Evolutionary conservation across 257 asterid species (phyloP).

Genomic region (Rauvolfia tetraphylla): DNA sequence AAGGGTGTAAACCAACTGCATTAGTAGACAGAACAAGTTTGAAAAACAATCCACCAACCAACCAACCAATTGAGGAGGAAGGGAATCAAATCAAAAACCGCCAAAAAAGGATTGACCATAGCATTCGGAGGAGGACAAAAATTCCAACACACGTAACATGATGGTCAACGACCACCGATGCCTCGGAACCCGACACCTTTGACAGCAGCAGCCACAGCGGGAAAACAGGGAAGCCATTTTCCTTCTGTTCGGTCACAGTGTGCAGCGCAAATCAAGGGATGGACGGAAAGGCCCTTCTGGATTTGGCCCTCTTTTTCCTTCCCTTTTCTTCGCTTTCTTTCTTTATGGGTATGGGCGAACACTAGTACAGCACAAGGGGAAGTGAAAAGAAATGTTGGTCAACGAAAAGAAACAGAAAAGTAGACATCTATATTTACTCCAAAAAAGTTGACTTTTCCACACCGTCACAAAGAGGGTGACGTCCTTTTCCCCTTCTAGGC

Average conservation of each 20-base stretch:
- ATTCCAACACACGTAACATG: neutral
- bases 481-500: no score
- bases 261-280: slow-evolving; percentile 6
- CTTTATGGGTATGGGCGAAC: neutral
- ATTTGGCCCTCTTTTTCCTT: neutral
- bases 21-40: no score
- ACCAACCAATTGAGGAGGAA: no score
- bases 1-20: no score
- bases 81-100: no score
- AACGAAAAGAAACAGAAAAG: neutral
- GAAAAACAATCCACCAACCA: no score
- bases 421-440: neutral
- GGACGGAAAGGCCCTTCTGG: no score
- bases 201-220: neutral
- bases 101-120: neutral
- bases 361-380: no score
- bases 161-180: neutral
- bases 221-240: neutral
- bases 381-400: neutral
- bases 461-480: no score
- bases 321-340: neutral
- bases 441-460: neutral
- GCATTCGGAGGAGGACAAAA: neutral
- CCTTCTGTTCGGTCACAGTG: neutral
- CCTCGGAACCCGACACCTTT: neutral